These are phyloP conservation scores for Microstroma glucosiphilum DNA, from an alignment of 1,284 basidiomycete species.

Conservation along the genomic window DNA sequence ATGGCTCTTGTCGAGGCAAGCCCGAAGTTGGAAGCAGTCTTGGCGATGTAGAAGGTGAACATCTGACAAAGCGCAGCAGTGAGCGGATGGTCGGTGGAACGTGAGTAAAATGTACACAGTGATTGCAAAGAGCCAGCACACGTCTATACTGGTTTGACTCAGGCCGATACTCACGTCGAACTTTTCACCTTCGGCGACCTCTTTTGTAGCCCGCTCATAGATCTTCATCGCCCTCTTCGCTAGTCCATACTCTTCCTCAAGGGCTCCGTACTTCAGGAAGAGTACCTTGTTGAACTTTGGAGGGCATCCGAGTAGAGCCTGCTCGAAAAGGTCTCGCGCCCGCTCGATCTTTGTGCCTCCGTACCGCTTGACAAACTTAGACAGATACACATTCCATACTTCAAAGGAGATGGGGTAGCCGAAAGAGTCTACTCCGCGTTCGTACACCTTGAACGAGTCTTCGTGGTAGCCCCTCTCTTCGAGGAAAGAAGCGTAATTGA, in stretches of 20 bases:
- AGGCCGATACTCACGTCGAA: slow-evolving; percentile 80
- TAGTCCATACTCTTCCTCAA: slow-evolving; percentile 91
- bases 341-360: slow-evolving; percentile 90
- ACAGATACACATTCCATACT: slow-evolving; percentile 97
- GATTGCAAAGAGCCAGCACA: no score
- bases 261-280: slow-evolving; percentile 87
- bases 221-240: slow-evolving; percentile 94
- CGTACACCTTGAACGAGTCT: slow-evolving; percentile 97
- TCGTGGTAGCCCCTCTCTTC: slow-evolving; percentile 98
- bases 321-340: slow-evolving; percentile 91
- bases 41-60: slow-evolving; percentile 95
- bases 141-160: no score
- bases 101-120: no score
- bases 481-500: slow-evolving; percentile 94
- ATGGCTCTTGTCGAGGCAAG: slow-evolving; percentile 92
- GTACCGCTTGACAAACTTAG: slow-evolving; percentile 94
- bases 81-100: neutral
- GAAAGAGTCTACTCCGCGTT: slow-evolving; percentile 93
- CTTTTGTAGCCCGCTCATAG: slow-evolving; percentile 82
- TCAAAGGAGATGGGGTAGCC: slow-evolving; percentile 97
- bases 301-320: slow-evolving; percentile 92
- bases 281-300: slow-evolving; percentile 88
- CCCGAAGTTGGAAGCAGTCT: slow-evolving; percentile 80
- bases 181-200: slow-evolving; percentile 80
- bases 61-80: slow-evolving; percentile 58